Evolutionary conservation across 1,284 basidiomycete species (phyloP).

Genomic region (Exobasidium cylindrosporum): DNA sequence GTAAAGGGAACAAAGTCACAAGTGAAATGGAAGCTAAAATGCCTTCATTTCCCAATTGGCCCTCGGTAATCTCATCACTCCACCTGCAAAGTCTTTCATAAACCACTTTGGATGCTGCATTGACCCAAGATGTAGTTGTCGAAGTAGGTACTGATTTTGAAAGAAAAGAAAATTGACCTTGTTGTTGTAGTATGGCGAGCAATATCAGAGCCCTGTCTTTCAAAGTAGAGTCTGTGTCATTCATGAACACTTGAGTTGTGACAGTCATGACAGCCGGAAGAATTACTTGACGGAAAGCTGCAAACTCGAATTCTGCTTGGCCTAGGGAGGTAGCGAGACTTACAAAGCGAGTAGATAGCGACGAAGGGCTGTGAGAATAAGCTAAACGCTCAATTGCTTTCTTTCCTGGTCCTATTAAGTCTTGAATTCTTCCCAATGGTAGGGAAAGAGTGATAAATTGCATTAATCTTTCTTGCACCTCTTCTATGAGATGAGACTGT

Average conservation of each 20-base stretch:
- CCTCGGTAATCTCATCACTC: neutral
- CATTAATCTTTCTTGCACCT: slow-evolving; percentile 25
- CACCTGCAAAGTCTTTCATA: neutral
- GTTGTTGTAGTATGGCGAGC: slow-evolving; percentile 37
- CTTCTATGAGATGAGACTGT: neutral
- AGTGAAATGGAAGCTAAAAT: neutral
- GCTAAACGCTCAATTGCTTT: slow-evolving; percentile 39
- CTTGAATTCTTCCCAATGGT: slow-evolving; percentile 47
- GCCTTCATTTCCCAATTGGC: neutral
- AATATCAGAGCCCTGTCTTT: slow-evolving; percentile 33
- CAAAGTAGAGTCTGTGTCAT: slow-evolving; percentile 19
- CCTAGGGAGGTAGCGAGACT: slow-evolving; percentile 40
- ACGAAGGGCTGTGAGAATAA: slow-evolving; percentile 11
- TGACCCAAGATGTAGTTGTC: slow-evolving; percentile 28
- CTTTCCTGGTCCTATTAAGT: slow-evolving; percentile 43
- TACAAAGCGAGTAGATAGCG: slow-evolving; percentile 36
- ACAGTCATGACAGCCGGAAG: slow-evolving; percentile 41
- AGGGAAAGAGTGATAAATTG: slow-evolving; percentile 35
- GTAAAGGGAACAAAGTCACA: neutral
- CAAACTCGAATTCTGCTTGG: slow-evolving; percentile 34
- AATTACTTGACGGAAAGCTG: slow-evolving; percentile 44
- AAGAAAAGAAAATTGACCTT: slow-evolving; percentile 27
- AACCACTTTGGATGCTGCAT: slow-evolving; percentile 16
- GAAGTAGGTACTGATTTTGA: slow-evolving; percentile 25
- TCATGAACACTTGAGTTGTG: slow-evolving; percentile 19